These are phyloP conservation scores for Esteya vermicola DNA, from an alignment of 2,329 filamentous ascomycete genomes.

Conservation along the genomic window DNA sequence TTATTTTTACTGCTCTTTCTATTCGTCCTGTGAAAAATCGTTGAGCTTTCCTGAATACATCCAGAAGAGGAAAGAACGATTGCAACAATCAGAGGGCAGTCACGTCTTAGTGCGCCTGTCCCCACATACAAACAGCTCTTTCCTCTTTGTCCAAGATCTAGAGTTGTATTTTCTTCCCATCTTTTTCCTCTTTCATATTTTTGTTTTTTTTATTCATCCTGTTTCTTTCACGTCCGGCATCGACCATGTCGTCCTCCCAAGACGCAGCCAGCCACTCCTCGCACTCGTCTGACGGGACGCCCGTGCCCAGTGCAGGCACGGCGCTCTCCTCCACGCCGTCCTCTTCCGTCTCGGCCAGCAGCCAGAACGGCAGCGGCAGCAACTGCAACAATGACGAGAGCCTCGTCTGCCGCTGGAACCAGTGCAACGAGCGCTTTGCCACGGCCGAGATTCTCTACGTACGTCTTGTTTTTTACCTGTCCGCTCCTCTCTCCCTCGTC, in stretches of 20 bases:
- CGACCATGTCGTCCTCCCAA: constrained; percentile 6
- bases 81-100: too few species aligned
- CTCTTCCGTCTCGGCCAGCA: constrained; percentile 14
- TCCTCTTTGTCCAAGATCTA: too few species aligned
- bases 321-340: constrained; percentile 20
- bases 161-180: too few species aligned
- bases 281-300: constrained; percentile 36
- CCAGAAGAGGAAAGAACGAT: too few species aligned
- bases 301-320: constrained; percentile 30
- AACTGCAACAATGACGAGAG: constrained; percentile 28
- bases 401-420: constrained; percentile 46
- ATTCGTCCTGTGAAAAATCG: too few species aligned
- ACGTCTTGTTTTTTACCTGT: constrained; percentile 21
- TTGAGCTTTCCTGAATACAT: too few species aligned
- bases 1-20: too few species aligned
- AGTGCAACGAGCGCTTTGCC: constrained; percentile 43
- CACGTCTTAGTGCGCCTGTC: too few species aligned
- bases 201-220: not conserved
- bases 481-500: not conserved
- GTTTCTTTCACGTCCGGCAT: not conserved
- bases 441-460: constrained; percentile 47
- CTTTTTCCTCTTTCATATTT: too few species aligned
- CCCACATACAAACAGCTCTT: too few species aligned
- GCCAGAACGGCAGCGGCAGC: not conserved
- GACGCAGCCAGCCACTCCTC: constrained; percentile 15